A percentile compares a stretch with the other conserved stretches of the same genome.
These are phyloP conservation scores for Oryza australiensis DNA, from an alignment of 176 grass and related monocot species.

Conservation along the genomic window DNA sequence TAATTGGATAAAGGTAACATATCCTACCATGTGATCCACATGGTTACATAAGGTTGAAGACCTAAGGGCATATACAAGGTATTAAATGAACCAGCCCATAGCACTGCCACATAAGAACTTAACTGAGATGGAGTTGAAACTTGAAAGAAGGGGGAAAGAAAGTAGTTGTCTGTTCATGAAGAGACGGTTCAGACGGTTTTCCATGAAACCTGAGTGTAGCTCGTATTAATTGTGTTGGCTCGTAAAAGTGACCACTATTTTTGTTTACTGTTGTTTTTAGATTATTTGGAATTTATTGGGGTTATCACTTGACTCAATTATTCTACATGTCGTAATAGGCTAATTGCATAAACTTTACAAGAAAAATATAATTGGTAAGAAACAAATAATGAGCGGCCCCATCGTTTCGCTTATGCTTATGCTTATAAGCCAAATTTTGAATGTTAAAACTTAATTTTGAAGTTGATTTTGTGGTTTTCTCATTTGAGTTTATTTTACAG, in stretches of 20 bases:
- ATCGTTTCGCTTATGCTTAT: too few relatives aligned
- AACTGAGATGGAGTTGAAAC: neutral
- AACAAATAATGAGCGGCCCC: too few relatives aligned
- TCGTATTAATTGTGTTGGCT: too few relatives aligned
- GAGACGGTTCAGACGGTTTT: neutral
- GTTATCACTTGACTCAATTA: neutral
- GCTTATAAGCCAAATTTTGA: too few relatives aligned
- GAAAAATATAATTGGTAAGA: neutral
- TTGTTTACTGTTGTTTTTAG: neutral
- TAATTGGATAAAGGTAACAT: neutral
- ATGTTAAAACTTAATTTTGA: too few relatives aligned
- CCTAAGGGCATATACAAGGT: neutral
- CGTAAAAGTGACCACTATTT: neutral
- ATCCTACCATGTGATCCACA: neutral
- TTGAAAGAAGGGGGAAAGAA: neutral
- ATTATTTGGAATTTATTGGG: neutral
- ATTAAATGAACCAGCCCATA: neutral
- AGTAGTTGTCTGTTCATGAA: neutral
- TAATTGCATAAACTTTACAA: slow-evolving; percentile 15
- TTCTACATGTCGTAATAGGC: neutral
- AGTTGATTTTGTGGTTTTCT: too few relatives aligned
- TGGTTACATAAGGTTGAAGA: neutral
- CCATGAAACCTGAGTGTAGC: neutral
- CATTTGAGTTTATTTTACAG: too few relatives aligned
- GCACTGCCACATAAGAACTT: neutral